Conservation (phyloP, 176 grass and related monocot species). For the Aegilops tauschii region DNA sequence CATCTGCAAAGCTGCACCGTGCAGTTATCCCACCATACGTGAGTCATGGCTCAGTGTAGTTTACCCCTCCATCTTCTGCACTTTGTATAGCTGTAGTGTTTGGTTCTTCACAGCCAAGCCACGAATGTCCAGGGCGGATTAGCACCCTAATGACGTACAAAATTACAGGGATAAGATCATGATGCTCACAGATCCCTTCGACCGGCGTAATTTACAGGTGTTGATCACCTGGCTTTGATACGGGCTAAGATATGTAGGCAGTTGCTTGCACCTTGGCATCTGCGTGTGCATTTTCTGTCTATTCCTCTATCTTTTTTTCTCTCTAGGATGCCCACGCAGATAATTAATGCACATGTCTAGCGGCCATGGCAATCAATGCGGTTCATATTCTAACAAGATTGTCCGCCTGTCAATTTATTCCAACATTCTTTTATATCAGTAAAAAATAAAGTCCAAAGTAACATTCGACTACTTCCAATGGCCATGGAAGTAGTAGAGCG, state of each 20-base stretch:
- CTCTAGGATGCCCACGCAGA: neutral
- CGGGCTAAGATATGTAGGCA: constrained; percentile 28
- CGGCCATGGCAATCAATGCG: neutral
- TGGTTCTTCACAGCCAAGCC: neutral
- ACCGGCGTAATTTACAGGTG: neutral
- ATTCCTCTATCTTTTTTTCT: neutral
- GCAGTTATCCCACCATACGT: neutral
- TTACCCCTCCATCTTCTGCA: neutral
- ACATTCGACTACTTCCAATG: no score
- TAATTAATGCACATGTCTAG: neutral
- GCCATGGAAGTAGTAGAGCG: no score
- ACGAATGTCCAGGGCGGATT: neutral
- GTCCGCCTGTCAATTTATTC: neutral
- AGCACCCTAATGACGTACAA: neutral
- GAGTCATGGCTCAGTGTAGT: neutral
- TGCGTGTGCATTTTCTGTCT: neutral
- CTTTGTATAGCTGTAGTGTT: neutral
- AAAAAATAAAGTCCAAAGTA: no score
- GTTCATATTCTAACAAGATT: neutral
- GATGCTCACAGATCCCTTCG: neutral
- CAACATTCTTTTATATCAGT: neutral
- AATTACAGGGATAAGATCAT: constrained; percentile 13
- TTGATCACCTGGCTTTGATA: constrained; percentile 1
- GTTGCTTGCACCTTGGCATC: constrained; percentile 5
- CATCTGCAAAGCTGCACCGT: no score